phyloP scores from a whole-genome alignment of 1,139 yeast species.

The Diutina rugosa region DNA sequence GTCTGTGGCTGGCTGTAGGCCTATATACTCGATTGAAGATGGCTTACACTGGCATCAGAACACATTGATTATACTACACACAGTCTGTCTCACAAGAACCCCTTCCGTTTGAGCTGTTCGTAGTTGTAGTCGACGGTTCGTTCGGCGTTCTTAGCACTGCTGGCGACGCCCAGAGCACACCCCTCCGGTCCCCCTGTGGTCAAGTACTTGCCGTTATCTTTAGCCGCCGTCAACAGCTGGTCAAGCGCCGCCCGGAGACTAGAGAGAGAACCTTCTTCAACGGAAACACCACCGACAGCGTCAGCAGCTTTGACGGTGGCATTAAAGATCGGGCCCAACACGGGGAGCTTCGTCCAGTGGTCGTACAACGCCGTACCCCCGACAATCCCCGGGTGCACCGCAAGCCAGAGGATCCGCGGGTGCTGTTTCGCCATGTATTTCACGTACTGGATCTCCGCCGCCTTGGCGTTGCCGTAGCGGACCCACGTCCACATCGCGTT shows the following conservation, averaged over 20 bases:
- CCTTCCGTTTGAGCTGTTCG: background rate
- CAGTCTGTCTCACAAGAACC: background rate
- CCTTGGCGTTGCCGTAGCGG: conserved; percentile 24
- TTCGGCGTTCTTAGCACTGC: conserved; percentile 5
- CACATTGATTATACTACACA: no score
- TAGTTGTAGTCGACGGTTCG: background rate
- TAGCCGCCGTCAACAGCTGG: conserved; percentile 11
- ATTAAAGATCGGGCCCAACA: conserved; percentile 13
- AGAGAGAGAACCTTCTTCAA: conserved; percentile 24
- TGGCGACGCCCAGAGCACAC: conserved; percentile 14
- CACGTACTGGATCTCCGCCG: conserved; percentile 20
- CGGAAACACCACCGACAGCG: conserved; percentile 8
- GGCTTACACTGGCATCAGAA: no score
- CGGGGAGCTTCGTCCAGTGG: conserved; percentile 15
- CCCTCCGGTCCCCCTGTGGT: conserved; percentile 21
- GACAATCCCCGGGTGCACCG: conserved; percentile 30
- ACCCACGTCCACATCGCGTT: conserved; percentile 15
- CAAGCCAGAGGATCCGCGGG: conserved; percentile 20
- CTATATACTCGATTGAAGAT: no score
- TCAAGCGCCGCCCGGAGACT: conserved; percentile 24
- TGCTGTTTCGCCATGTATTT: conserved; percentile 14
- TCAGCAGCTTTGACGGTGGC: conserved; percentile 7
- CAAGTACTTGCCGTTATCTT: conserved; percentile 21
- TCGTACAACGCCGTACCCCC: conserved; percentile 21
- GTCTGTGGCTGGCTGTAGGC: no score